Evolutionary conservation across 2,329 filamentous ascomycete genomes (phyloP).

Genomic region (Trichoderma pleuroti): DNA sequence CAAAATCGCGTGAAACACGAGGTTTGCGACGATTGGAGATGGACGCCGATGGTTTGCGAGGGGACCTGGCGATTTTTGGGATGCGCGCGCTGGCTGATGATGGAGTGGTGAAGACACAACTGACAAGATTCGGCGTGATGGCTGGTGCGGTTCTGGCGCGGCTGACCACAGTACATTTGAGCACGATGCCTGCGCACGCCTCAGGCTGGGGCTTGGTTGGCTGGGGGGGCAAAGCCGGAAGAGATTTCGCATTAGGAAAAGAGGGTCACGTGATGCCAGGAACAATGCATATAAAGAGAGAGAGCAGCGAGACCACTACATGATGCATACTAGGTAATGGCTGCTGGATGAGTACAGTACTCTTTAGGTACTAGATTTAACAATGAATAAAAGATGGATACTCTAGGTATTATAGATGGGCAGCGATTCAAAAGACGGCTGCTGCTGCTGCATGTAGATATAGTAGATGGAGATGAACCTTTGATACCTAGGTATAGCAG

Average conservation of each 20-base stretch:
- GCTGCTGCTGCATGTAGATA: too few species aligned
- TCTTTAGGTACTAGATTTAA: too few species aligned
- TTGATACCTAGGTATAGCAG: too few species aligned
- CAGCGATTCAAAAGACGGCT: too few species aligned
- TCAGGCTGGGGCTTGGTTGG: conserved; percentile 20
- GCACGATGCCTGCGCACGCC: conserved; percentile 38
- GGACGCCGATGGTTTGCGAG: conserved; percentile 57
- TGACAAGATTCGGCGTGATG: conserved; percentile 49
- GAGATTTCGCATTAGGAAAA: conserved; percentile 8
- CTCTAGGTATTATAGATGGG: too few species aligned
- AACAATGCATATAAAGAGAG: neutral
- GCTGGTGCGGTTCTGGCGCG: conserved; percentile 42
- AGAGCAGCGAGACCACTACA: neutral
- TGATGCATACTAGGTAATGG: too few species aligned
- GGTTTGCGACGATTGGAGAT: conserved; percentile 52
- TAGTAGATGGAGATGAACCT: too few species aligned
- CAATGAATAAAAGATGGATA: neutral
- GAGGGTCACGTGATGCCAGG: conserved; percentile 9
- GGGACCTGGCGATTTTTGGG: conserved; percentile 58
- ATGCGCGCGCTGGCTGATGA: conserved; percentile 57
- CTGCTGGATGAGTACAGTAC: too few species aligned
- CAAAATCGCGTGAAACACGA: conserved; percentile 53
- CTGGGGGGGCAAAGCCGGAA: neutral
- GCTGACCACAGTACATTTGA: conserved; percentile 42
- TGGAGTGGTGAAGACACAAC: conserved; percentile 53